phyloP scores from a whole-genome alignment of 2,329 filamentous ascomycete species.

The Scopulariopsis brevicaulis region DNA sequence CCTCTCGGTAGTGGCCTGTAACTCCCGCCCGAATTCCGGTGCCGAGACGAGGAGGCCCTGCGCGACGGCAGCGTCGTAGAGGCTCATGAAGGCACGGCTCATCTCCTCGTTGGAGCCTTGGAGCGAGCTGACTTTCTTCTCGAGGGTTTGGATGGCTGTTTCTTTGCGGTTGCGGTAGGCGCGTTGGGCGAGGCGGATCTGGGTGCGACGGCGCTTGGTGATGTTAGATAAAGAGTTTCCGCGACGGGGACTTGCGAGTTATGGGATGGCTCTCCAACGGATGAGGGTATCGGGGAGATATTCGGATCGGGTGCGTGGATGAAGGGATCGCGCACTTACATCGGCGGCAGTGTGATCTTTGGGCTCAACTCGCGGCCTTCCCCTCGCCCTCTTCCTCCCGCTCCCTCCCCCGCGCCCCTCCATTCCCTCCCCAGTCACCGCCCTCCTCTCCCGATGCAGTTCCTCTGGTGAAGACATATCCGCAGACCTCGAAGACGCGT shows the following conservation, averaged over 20 bases:
- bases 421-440: conserved; percentile 1
- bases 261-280: neutral
- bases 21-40: conserved; percentile 43
- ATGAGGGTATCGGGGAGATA: neutral
- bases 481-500: neutral
- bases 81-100: conserved; percentile 56
- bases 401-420: neutral
- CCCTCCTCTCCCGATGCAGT: conserved; percentile 2
- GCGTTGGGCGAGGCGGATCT: conserved; percentile 77
- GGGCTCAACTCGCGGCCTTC: conserved; percentile 64
- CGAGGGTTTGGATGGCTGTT: conserved; percentile 62
- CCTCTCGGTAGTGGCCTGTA: conserved; percentile 44
- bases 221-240: conserved; percentile 11
- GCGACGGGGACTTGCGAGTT: neutral
- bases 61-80: conserved; percentile 50
- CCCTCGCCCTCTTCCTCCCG: conserved; percentile 51
- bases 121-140: conserved; percentile 59
- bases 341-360: conserved; percentile 68
- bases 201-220: conserved; percentile 63
- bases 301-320: neutral
- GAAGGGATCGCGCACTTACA: conserved; percentile 38
- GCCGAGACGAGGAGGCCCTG: conserved; percentile 45
- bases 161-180: conserved; percentile 82
- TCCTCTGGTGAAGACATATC: neutral
- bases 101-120: conserved; percentile 61